A percentile compares a stretch with the other conserved stretches of the same genome.
phyloP scores from a whole-genome alignment of 495 filamentous ascomycete species.

The Podospora pseudocomata region DNA sequence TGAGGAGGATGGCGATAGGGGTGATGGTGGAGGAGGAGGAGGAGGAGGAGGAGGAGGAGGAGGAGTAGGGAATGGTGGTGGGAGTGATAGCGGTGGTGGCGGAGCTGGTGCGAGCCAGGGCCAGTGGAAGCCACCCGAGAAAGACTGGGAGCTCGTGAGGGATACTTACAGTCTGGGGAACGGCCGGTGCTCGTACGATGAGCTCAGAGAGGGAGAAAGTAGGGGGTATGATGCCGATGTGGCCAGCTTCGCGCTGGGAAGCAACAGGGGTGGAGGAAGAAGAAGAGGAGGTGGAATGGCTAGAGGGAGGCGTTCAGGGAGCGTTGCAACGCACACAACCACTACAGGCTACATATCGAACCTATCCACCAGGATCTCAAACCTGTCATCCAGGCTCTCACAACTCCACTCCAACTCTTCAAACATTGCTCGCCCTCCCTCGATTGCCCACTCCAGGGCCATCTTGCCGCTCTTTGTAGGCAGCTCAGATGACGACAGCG shows the following conservation, averaged over 20 bases:
- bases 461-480: background rate
- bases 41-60: background rate
- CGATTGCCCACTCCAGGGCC: background rate
- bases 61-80: background rate
- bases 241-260: background rate
- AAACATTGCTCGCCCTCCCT: background rate
- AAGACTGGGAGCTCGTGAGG: conserved; percentile 25
- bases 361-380: background rate
- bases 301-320: background rate
- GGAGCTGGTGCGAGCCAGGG: background rate
- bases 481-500: background rate
- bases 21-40: background rate
- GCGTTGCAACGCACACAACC: background rate
- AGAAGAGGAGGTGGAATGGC: background rate
- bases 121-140: conserved; percentile 21
- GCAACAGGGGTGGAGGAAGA: background rate
- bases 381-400: background rate
- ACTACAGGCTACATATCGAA: background rate
- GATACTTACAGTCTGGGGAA: conserved; percentile 25
- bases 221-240: conserved; percentile 19
- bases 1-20: background rate
- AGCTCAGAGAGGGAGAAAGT: conserved; percentile 3
- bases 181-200: conserved; percentile 21
- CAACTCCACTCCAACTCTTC: background rate
- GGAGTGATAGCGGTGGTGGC: background rate